Evolutionary conservation across 176 grass and related monocot genomes (phyloP).

Genomic region (Cymbopogon citratus): DNA sequence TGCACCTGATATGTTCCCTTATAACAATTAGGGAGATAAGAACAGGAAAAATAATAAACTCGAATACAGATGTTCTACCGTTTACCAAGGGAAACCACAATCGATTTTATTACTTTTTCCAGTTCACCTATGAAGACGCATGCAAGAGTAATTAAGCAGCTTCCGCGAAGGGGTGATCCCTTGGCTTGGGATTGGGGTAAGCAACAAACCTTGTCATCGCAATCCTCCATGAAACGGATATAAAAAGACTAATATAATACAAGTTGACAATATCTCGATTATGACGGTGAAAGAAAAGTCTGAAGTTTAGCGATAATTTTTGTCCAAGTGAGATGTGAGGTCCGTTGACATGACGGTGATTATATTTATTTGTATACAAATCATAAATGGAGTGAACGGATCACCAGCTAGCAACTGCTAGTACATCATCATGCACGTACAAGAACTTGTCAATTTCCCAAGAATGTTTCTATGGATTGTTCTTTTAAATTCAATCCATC

Average conservation of each 20-base stretch:
- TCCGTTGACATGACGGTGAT: background rate
- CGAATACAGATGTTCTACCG: too few species aligned
- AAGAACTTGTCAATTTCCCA: slow-evolving; percentile 17
- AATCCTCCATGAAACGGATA: background rate
- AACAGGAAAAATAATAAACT: too few species aligned
- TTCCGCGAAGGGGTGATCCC: background rate
- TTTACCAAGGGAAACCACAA: too few species aligned
- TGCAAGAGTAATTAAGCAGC: too few species aligned
- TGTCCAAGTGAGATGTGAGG: background rate
- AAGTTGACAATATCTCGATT: background rate
- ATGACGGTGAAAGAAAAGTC: background rate
- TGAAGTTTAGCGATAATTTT: background rate
- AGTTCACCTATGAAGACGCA: background rate
- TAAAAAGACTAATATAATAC: too few species aligned
- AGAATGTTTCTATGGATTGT: background rate
- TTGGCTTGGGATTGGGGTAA: background rate
- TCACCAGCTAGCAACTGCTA: too few species aligned
- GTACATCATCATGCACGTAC: background rate
- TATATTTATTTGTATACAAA: background rate
- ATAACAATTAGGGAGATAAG: too few species aligned
- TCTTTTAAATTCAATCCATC: background rate
- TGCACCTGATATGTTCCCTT: too few species aligned
- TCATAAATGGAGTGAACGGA: too few species aligned
- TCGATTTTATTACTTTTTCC: too few species aligned
- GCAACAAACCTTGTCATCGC: background rate